These are phyloP conservation scores for Rosa rugosa DNA, from an alignment of 306 rosid genomes.

Conservation along the genomic window DNA sequence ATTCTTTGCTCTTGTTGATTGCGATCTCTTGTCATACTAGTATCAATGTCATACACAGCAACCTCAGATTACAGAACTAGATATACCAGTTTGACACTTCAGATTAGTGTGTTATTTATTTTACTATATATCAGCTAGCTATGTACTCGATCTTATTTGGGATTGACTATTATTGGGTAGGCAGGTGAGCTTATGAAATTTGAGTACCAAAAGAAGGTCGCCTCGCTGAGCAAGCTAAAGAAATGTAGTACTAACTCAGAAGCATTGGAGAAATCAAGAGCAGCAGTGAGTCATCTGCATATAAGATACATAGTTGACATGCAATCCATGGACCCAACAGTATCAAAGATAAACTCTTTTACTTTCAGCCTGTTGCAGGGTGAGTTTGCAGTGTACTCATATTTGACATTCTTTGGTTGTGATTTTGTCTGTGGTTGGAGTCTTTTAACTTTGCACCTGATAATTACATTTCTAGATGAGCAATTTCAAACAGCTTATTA, in stretches of 20 bases:
- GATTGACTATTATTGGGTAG: too few species aligned
- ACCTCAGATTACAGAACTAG: background rate
- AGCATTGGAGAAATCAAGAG: slow-evolving; percentile 85
- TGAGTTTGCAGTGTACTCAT: slow-evolving; percentile 45
- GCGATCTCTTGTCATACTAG: background rate
- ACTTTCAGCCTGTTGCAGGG: slow-evolving; percentile 86
- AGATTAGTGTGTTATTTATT: too few species aligned
- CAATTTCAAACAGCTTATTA: too few species aligned
- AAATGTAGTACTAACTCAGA: slow-evolving; percentile 64
- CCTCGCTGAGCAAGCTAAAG: slow-evolving; percentile 69
- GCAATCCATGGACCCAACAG: slow-evolving; percentile 98
- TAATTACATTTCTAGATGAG: too few species aligned
- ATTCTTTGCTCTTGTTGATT: background rate
- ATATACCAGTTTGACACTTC: too few species aligned
- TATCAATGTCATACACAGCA: background rate
- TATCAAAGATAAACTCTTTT: slow-evolving; percentile 80
- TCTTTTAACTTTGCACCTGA: too few species aligned
- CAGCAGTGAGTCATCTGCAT: slow-evolving; percentile 88
- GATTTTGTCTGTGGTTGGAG: too few species aligned
- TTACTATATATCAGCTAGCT: too few species aligned
- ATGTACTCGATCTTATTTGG: too few species aligned
- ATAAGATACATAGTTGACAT: slow-evolving; percentile 96
- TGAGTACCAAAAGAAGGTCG: slow-evolving; percentile 83
- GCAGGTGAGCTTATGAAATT: slow-evolving; percentile 92
- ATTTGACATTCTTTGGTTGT: background rate